Evolutionary conservation across 176 grass and related monocot genomes (phyloP), one percentile per base, ranked within the genome.

Genomic region (Lolium rigidum): DNA sequence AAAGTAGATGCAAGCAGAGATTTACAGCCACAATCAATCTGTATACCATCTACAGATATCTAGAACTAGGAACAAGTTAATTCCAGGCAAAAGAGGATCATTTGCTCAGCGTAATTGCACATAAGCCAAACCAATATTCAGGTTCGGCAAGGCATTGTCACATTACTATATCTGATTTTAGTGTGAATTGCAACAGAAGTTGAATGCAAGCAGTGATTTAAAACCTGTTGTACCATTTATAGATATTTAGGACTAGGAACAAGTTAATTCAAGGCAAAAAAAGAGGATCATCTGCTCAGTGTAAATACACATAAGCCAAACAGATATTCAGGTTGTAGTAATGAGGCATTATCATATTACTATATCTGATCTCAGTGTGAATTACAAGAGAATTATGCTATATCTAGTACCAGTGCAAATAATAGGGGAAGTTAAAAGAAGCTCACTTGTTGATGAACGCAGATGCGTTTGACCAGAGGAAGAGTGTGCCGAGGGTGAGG

Each of bases 381-480:
- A n/a, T n/a, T n/a, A n/a, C n/a, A n/a, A n/a, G n/a, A n/a, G n/a
- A 35, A 35, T 35, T 1, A 35, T 35, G 3, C 31, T 35, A 35
- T 35, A 35, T 35, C 31, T 35, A 35, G 31, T 2, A 35, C 31
- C 31, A 35, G 31, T 35, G 31, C 31, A 35, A 90, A 62, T 51
- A 79, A 67, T 74, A 74, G 17, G 0, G 3, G 13, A 37, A 56
- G 48, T 57, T 22, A 6, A 52, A 64, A 20, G 65, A 52, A 87
- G 76, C 95, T 87, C 41, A 98, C 95, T 95, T 98, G 87, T 89
- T 91, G 61, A 98, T 76, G 86, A 95, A 95, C 37, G 86, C 90
- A 6, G 80, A 88, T 35, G 89, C 93, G 65, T 93, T 98, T 17
- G 95, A 98, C 91, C 91, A 98, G 80, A 98, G 88, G 84, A 92